Evolutionary conservation across 148 eudicot genomes (phyloP).

Genomic region (Pouteria glomerata): DNA sequence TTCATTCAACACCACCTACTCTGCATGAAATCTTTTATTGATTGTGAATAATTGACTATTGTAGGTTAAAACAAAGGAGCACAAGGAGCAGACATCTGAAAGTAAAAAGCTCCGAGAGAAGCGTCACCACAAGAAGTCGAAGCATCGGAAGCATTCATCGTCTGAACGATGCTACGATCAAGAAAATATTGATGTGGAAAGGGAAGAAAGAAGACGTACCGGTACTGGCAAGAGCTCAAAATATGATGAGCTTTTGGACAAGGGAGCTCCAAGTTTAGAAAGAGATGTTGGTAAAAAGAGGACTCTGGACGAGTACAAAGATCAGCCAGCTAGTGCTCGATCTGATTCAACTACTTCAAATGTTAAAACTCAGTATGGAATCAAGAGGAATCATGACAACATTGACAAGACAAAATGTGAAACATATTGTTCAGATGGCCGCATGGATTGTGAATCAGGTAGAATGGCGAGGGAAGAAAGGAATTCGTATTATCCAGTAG

Average conservation of each 20-base stretch:
- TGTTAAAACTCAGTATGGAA: slow-evolving; percentile 7
- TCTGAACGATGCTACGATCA: slow-evolving; percentile 36
- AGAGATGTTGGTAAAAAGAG: slow-evolving; percentile 25
- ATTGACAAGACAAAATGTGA: slow-evolving; percentile 27
- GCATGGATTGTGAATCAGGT: slow-evolving; percentile 14
- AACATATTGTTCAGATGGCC: slow-evolving; percentile 15
- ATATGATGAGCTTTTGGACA: slow-evolving; percentile 14
- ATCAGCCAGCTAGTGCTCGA: slow-evolving; percentile 22
- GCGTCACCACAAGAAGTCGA: slow-evolving; percentile 40
- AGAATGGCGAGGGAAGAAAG: slow-evolving; percentile 25
- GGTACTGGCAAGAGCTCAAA: slow-evolving; percentile 28
- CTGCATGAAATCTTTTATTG: not conserved
- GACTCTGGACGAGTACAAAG: slow-evolving; percentile 22
- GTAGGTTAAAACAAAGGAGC: slow-evolving; percentile 64
- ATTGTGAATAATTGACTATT: slow-evolving; percentile 5
- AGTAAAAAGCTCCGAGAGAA: slow-evolving; percentile 36
- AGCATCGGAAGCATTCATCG: slow-evolving; percentile 50
- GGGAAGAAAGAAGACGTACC: slow-evolving; percentile 30
- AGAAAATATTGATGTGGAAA: slow-evolving; percentile 29
- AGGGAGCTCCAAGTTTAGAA: slow-evolving; percentile 24
- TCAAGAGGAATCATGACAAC: slow-evolving; percentile 23
- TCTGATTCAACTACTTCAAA: not conserved
- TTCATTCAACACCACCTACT: not conserved
- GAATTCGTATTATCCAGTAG: slow-evolving; percentile 15
- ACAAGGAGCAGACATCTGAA: slow-evolving; percentile 37